These are phyloP conservation scores for Populus tremula DNA, from an alignment of 345 rosid species.

Conservation along the genomic window DNA sequence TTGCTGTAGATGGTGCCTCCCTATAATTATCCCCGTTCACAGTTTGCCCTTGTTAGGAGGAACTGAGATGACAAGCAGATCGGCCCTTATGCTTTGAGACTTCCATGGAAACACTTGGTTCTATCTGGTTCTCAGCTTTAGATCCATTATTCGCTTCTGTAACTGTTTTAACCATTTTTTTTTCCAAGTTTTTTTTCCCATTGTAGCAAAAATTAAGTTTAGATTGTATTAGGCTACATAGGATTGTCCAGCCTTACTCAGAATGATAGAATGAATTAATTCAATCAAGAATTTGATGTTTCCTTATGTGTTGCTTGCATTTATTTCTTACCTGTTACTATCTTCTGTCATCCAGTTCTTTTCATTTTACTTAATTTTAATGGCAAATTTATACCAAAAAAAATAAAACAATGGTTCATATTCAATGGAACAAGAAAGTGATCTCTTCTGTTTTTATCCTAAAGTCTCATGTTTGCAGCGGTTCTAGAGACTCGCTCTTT, in stretches of 20 bases:
- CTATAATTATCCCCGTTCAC: slow-evolving; percentile 9
- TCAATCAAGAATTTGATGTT: slow-evolving; percentile 11
- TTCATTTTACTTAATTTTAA: background rate
- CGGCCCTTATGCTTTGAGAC: slow-evolving; percentile 21
- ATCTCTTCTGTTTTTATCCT: background rate
- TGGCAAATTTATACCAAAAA: no score
- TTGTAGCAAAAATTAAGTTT: slow-evolving; percentile 24
- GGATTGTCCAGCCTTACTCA: slow-evolving; percentile 25
- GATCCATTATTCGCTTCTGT: slow-evolving; percentile 25
- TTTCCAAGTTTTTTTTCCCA: background rate
- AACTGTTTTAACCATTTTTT: slow-evolving; percentile 24
- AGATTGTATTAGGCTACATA: slow-evolving; percentile 22
- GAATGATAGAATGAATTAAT: slow-evolving; percentile 32
- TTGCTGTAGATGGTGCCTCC: slow-evolving; percentile 25
- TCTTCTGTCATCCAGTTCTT: background rate
- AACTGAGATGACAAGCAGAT: slow-evolving; percentile 17
- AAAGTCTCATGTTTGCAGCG: background rate
- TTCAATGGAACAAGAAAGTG: background rate
- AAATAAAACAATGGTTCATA: background rate
- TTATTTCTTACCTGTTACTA: background rate
- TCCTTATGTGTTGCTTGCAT: background rate
- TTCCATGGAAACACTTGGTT: slow-evolving; percentile 9
- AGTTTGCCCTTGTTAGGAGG: slow-evolving; percentile 12
- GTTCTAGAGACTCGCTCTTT: background rate
- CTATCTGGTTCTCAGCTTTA: slow-evolving; percentile 22